Conservation (phyloP, 2,329 filamentous ascomycete species). For the Xylariales sp. region DNA sequence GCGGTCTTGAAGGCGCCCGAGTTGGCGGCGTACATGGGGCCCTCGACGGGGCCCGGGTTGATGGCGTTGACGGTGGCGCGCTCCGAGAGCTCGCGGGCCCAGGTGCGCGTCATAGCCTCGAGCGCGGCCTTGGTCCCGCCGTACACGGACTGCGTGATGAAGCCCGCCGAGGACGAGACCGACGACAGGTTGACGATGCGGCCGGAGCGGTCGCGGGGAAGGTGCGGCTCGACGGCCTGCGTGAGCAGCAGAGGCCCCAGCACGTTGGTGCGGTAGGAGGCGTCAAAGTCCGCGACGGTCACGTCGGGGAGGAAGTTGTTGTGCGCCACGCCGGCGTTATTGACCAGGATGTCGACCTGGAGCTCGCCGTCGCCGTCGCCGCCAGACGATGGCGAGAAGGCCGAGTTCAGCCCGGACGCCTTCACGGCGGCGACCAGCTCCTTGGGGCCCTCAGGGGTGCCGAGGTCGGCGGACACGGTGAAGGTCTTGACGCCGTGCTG, state of each 20-base stretch:
- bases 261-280: slow-evolving; percentile 76
- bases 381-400: slow-evolving; percentile 40
- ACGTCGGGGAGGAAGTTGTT: slow-evolving; percentile 65
- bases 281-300: slow-evolving; percentile 60
- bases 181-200: slow-evolving; percentile 53
- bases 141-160: slow-evolving; percentile 52
- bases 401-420: too few species aligned
- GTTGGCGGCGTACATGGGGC: slow-evolving; percentile 46
- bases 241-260: slow-evolving; percentile 74
- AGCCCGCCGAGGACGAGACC: slow-evolving; percentile 48
- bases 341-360: slow-evolving; percentile 78
- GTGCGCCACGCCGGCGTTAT: slow-evolving; percentile 72
- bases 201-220: slow-evolving; percentile 62
- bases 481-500: slow-evolving; percentile 57
- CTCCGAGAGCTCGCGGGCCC: slow-evolving; percentile 52
- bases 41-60: slow-evolving; percentile 53
- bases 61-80: slow-evolving; percentile 52
- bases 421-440: slow-evolving; percentile 55
- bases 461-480: slow-evolving; percentile 68
- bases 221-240: slow-evolving; percentile 65
- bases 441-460: slow-evolving; percentile 54
- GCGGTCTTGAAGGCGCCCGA: slow-evolving; percentile 35
- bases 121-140: slow-evolving; percentile 54
- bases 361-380: slow-evolving; percentile 38
- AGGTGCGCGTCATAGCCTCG: slow-evolving; percentile 56